A percentile compares a stretch with the other conserved stretches of the same genome.
Evolutionary conservation across 768 basidiomycete species (phyloP).

Genomic region (Naganishia onofrii): DNA sequence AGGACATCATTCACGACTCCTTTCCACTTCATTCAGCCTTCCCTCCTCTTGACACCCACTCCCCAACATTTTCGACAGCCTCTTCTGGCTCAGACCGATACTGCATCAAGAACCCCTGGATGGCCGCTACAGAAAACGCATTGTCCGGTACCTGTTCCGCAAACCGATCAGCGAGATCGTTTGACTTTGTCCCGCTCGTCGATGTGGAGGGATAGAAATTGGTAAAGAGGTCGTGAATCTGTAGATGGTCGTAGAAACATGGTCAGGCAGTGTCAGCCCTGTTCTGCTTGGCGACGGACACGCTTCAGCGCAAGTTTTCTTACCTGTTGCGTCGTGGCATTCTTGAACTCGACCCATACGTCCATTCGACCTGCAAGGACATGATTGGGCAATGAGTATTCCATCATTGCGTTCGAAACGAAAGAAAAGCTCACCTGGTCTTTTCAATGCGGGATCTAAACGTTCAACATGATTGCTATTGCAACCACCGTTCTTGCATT

Average conservation of each 20-base stretch:
- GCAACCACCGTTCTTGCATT: neutral
- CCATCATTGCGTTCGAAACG: neutral
- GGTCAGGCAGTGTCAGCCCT: neutral
- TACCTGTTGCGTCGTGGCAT: slow-evolving; percentile 76
- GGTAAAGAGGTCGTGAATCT: slow-evolving; percentile 43
- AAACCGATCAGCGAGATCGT: slow-evolving; percentile 20
- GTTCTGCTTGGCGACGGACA: neutral
- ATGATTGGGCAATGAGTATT: neutral
- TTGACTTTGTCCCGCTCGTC: neutral
- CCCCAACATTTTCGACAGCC: slow-evolving; percentile 73
- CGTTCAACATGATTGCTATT: slow-evolving; percentile 81
- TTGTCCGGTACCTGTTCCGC: slow-evolving; percentile 63
- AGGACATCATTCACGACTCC: neutral
- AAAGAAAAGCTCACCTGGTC: slow-evolving; percentile 72
- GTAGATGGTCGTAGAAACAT: neutral
- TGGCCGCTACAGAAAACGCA: slow-evolving; percentile 81
- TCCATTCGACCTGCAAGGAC: slow-evolving; percentile 58
- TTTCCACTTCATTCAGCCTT: neutral
- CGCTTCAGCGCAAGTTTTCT: neutral
- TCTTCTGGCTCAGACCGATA: slow-evolving; percentile 64
- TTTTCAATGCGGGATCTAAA: slow-evolving; percentile 83
- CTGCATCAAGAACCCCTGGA: slow-evolving; percentile 77
- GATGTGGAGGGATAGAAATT: slow-evolving; percentile 42
- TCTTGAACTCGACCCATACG: slow-evolving; percentile 83
- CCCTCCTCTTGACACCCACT: slow-evolving; percentile 61